Evolutionary conservation across 768 basidiomycete genomes (phyloP).

Genomic region (Suillus spraguei): DNA sequence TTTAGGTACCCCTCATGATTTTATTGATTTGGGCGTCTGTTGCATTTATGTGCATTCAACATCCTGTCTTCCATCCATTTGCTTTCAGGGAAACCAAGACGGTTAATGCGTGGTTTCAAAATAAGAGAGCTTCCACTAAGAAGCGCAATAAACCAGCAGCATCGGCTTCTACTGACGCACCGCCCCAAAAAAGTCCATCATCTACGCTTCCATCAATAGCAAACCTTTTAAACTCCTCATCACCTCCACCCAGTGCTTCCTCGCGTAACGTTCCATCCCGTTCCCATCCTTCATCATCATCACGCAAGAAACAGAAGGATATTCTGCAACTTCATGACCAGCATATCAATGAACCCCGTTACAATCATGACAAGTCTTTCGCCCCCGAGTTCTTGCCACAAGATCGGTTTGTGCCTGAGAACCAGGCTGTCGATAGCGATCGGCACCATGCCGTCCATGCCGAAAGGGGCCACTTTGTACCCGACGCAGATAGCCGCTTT

Average conservation of each 20-base stretch:
- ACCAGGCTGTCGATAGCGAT: constrained; percentile 29
- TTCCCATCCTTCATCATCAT: constrained; percentile 23
- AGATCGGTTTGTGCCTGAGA: constrained; percentile 37
- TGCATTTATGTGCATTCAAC: constrained; percentile 13
- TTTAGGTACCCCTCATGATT: constrained; percentile 26
- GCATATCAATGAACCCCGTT: constrained; percentile 28
- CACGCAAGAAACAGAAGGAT: constrained; percentile 33
- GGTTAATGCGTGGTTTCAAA: constrained; percentile 87
- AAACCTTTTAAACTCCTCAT: constrained; percentile 42
- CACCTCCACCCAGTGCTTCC: constrained; percentile 24
- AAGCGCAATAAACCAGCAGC: constrained; percentile 56
- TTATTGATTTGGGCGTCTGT: constrained; percentile 22
- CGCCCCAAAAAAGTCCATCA: constrained; percentile 22
- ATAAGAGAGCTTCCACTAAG: constrained; percentile 82
- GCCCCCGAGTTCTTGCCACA: constrained; percentile 32
- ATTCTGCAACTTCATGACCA: constrained; percentile 16
- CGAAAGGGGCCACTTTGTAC: constrained; percentile 52
- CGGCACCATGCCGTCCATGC: constrained; percentile 31
- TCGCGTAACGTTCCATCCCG: constrained; percentile 26
- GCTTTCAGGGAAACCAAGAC: constrained; percentile 75
- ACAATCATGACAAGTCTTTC: constrained; percentile 30
- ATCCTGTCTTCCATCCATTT: constrained; percentile 16
- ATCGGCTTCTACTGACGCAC: constrained; percentile 31
- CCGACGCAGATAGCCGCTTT: constrained; percentile 53
- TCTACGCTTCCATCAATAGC: constrained; percentile 39